These are phyloP conservation scores for Talaromyces funiculosus DNA, from an alignment of 2,329 filamentous ascomycete species.

Conservation along the genomic window DNA sequence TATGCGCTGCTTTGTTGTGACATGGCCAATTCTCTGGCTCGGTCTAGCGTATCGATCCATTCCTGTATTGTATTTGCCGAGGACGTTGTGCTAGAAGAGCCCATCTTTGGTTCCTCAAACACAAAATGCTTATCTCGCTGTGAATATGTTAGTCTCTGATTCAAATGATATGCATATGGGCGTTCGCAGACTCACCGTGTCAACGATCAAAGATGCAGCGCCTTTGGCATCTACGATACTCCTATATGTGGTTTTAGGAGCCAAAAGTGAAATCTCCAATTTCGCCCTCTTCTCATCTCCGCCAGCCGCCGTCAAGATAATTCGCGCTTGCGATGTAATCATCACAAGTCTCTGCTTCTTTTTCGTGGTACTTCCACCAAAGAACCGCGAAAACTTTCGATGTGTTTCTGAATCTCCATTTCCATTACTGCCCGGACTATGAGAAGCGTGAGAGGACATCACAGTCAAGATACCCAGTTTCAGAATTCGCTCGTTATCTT, in stretches of 20 bases:
- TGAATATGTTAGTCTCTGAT: not conserved
- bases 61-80: conserved; percentile 71
- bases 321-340: conserved; percentile 84
- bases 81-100: conserved; percentile 55
- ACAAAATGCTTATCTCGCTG: conserved; percentile 84
- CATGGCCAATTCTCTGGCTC: conserved; percentile 75
- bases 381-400: conserved; percentile 89
- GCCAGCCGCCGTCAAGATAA: conserved; percentile 83
- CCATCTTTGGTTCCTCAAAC: conserved; percentile 82
- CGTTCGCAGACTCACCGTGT: conserved; percentile 65
- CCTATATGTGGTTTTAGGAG: conserved; percentile 69
- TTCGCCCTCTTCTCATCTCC: conserved; percentile 96
- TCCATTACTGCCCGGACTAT: conserved; percentile 65
- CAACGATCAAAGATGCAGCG: conserved; percentile 79
- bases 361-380: conserved; percentile 84
- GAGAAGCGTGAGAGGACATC: conserved; percentile 68
- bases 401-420: conserved; percentile 57
- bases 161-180: not conserved
- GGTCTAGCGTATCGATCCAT: conserved; percentile 85
- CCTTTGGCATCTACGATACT: conserved; percentile 82
- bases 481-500: conserved; percentile 85
- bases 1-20: conserved; percentile 67
- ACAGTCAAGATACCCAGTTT: conserved; percentile 91
- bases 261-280: conserved; percentile 78
- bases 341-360: conserved; percentile 90